Evolutionary conservation across 768 basidiomycete genomes (phyloP).

Genomic region (Podaxis rugospora): DNA sequence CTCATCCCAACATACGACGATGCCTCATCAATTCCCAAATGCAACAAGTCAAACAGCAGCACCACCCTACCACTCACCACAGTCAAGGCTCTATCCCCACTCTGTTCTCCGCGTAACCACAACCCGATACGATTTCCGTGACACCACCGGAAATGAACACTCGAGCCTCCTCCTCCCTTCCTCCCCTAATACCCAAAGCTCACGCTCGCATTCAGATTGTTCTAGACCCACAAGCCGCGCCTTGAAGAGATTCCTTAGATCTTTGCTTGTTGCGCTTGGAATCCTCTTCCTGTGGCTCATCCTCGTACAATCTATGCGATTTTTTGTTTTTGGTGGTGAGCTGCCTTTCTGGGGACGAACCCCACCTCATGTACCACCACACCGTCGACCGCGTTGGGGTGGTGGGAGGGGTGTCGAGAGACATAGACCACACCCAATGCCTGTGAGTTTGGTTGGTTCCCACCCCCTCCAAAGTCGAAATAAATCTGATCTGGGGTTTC

Average conservation of each 20-base stretch:
- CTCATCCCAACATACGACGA: neutral
- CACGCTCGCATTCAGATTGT: neutral
- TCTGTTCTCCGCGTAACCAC: neutral
- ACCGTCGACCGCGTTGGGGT: neutral
- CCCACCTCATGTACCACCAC: neutral
- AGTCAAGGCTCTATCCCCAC: neutral
- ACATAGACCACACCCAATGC: neutral
- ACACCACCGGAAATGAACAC: neutral
- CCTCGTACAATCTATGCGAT: neutral
- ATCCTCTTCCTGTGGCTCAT: slow-evolving; percentile 4
- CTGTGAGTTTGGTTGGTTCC: neutral
- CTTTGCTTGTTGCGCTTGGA: neutral
- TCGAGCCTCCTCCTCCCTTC: neutral
- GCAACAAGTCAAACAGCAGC: neutral
- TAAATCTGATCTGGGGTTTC: neutral
- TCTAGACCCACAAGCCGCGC: neutral
- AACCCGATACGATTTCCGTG: neutral
- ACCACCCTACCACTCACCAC: neutral
- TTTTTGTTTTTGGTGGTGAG: neutral
- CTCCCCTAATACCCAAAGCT: neutral
- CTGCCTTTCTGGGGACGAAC: neutral
- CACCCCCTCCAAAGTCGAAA: neutral
- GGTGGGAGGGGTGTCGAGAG: too few species aligned
- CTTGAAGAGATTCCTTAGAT: neutral
- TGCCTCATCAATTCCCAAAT: neutral